These are phyloP conservation scores for Eutypa lata DNA, from an alignment of 2,329 filamentous ascomycete species.

Conservation along the genomic window DNA sequence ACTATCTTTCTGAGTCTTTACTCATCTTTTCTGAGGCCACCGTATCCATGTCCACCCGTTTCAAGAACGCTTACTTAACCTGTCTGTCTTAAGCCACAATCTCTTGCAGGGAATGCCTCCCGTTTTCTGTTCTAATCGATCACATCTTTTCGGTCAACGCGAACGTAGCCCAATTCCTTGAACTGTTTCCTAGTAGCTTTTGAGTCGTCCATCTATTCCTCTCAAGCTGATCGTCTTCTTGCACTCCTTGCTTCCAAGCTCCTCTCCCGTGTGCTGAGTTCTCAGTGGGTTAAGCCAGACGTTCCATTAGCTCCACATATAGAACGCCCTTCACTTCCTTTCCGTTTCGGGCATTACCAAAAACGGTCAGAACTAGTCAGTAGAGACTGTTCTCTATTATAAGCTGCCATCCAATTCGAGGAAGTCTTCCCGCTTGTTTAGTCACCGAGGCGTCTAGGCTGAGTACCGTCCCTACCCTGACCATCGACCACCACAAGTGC, in stretches of 20 bases:
- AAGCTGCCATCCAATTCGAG: constrained; percentile 27
- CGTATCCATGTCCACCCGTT: constrained; percentile 1
- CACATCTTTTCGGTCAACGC: not conserved
- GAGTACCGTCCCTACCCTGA: constrained; percentile 8
- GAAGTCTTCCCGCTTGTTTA: constrained; percentile 26
- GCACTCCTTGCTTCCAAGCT: not conserved
- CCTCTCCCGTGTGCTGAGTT: not conserved
- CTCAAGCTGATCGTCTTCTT: not conserved
- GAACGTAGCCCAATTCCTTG: too few relatives aligned
- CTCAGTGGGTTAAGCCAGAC: constrained; percentile 23
- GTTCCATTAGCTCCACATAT: constrained; percentile 40
- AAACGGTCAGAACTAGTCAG: constrained; percentile 32
- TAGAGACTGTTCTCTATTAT: not conserved
- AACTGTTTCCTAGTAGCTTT: not conserved
- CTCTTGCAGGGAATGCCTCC: not conserved
- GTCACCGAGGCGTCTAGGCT: constrained; percentile 23
- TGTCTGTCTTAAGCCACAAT: constrained; percentile 4
- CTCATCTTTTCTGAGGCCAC: constrained; percentile 1
- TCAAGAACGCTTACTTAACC: constrained; percentile 2
- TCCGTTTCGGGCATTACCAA: constrained; percentile 39
- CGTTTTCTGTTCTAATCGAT: not conserved
- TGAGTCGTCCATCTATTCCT: not conserved
- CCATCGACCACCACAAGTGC: constrained; percentile 18
- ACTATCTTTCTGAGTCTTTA: not conserved
- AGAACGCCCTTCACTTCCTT: constrained; percentile 31